Evolutionary conservation across 2,329 filamentous ascomycete species (phyloP), one percentile per base, ranked within the genome.

Genomic region (Didymella segeticola): DNA sequence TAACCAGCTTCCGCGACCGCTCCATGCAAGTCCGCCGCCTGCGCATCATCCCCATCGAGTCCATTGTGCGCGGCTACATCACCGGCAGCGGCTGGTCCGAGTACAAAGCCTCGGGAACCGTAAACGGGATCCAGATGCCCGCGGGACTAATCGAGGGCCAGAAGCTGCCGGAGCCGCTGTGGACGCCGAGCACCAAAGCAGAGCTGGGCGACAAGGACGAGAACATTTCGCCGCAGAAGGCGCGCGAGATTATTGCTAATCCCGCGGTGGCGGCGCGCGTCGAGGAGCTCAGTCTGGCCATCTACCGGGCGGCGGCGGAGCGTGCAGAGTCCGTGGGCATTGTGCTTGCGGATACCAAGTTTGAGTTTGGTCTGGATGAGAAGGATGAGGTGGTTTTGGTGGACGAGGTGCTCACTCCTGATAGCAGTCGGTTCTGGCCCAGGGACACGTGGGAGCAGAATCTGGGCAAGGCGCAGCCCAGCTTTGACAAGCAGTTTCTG

Each of bases 61-160:
- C 87, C 36, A 93, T 93, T 58, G 90, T 96, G n/a, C 86, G 91
- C 53, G 92, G 92, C 62, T 96, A 96, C 78, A 86, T 96, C 71
- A 92, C 92, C 5, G 92, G 92, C 36, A 89, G 86, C 38, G 91
- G 90, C 0, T 96, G 90, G 89, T 82, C 82, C 31, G 91, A 96
- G 78, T 90, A 95, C 78, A 78, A 85, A 70, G 81, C 83, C 61
- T 81, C 77, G 17, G 89, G 90, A 46, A 96, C 91, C 1, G 89
- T 96, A 14, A 90, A 96, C 75, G 90, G 91, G 19, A 87, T 93
- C 62, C 70, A 81, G 14, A 80, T 91, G 61, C 84, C 88, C 1
- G 75, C 80, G 3, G 91, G 90, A 1, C 77, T 96, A 59, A 75
- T 82, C 68, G 88, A 90, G 73, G 91, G 86, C 66, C 81, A 89